phyloP scores from a whole-genome alignment of 164 flowering plant genomes.

The Amborella trichopoda region DNA sequence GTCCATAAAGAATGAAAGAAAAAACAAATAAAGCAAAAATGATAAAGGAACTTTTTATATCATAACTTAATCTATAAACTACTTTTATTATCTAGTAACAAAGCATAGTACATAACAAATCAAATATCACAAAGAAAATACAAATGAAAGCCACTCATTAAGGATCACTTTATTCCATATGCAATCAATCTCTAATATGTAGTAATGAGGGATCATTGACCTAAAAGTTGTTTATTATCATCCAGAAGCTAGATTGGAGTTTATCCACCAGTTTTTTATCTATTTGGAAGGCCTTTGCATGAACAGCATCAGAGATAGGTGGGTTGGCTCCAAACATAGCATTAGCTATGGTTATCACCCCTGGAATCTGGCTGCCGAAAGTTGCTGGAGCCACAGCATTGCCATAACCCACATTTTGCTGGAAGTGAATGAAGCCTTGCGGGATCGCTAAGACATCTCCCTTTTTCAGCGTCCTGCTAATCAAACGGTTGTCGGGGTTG shows the following conservation, averaged over 20 bases:
- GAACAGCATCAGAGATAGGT: not conserved
- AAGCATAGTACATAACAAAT: no score
- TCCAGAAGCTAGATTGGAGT: not conserved
- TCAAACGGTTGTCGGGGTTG: conserved; percentile 17
- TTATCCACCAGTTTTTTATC: not conserved
- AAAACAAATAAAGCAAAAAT: no score
- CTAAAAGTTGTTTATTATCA: no score
- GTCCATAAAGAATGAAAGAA: no score
- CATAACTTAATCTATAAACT: no score
- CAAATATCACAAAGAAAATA: no score
- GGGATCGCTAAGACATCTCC: conserved; percentile 41
- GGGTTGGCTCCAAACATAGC: conserved; percentile 1
- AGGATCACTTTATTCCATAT: no score
- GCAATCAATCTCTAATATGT: no score
- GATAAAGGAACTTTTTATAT: no score
- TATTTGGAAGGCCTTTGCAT: conserved; percentile 5
- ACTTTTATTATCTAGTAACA: no score
- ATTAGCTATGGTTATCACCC: conserved; percentile 2
- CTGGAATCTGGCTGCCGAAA: not conserved
- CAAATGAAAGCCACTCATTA: no score
- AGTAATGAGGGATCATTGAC: no score
- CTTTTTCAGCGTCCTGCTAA: conserved; percentile 15
- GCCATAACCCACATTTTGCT: conserved; percentile 2
- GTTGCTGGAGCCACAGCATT: not conserved
- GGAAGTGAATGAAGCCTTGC: conserved; percentile 38